These are phyloP conservation scores for Lolium perenne DNA, from an alignment of 176 grass and related monocot species.

Conservation along the genomic window DNA sequence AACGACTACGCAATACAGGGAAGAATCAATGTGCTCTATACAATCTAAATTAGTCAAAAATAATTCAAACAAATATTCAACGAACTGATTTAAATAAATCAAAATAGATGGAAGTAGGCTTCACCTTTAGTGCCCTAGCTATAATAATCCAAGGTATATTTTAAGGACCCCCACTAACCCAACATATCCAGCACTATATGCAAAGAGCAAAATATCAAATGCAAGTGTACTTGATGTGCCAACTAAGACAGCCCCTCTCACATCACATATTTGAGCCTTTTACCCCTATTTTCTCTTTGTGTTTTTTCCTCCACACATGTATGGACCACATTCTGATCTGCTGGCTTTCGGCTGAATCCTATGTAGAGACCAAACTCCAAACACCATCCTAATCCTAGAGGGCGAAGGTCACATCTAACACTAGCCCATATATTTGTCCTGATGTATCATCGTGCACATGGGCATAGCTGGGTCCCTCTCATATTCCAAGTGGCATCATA, in stretches of 20 bases:
- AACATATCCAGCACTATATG: constrained; percentile 52
- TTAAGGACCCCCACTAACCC: constrained; percentile 61
- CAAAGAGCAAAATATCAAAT: constrained; percentile 45
- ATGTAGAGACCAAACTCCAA: constrained; percentile 30
- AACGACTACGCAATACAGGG: neutral
- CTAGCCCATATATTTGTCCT: constrained; percentile 49
- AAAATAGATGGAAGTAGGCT: neutral
- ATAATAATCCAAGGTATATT: constrained; percentile 59
- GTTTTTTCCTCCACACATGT: constrained; percentile 20
- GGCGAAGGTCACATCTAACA: constrained; percentile 48
- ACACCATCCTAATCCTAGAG: neutral
- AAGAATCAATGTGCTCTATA: too few relatives aligned
- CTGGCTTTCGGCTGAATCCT: constrained; percentile 37
- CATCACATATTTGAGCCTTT: constrained; percentile 42
- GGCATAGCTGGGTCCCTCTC: constrained; percentile 37
- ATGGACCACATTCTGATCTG: constrained; percentile 38
- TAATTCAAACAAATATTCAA: too few relatives aligned
- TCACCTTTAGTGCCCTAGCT: neutral
- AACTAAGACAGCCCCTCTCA: constrained; percentile 42
- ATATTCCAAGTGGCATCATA: constrained; percentile 39
- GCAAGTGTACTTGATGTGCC: constrained; percentile 46
- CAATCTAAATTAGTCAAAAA: too few relatives aligned
- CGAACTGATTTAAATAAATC: neutral
- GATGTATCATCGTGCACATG: constrained; percentile 24
- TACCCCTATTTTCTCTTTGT: constrained; percentile 5